phyloP scores from a whole-genome alignment of 2,329 filamentous ascomycete species.

The Lomentospora prolificans region DNA sequence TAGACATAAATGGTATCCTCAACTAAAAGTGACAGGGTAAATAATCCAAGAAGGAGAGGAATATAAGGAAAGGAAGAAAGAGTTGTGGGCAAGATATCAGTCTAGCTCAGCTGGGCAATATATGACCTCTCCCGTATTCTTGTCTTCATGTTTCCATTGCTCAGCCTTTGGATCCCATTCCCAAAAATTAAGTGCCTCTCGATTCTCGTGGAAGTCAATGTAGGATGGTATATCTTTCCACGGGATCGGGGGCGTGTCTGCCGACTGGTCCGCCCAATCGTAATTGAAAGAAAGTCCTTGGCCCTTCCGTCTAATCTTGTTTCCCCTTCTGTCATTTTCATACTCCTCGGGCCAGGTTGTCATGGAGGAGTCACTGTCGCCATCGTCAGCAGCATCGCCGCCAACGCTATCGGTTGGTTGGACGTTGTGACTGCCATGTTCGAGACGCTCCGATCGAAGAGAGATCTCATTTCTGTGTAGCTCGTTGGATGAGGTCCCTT shows the following conservation, averaged over 20 bases:
- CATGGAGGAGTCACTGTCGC: no score
- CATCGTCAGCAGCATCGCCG: no score
- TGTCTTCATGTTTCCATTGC: neutral
- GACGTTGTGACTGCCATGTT: no score
- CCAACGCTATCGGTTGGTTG: no score
- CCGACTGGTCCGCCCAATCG: neutral
- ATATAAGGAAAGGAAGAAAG: neutral
- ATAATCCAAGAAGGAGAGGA: neutral
- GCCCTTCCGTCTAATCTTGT: neutral
- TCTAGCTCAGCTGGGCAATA: conserved; percentile 2
- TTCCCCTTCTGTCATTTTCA: neutral
- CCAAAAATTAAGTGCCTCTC: conserved; percentile 2
- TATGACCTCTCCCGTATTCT: neutral
- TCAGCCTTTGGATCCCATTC: neutral
- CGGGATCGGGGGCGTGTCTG: neutral
- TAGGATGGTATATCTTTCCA: neutral
- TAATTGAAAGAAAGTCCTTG: neutral
- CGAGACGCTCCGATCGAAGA: no score
- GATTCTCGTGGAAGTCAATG: conserved; percentile 1
- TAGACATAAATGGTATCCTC: no score
- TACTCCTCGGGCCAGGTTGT: neutral
- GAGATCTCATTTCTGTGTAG: no score
- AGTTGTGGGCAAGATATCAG: neutral
- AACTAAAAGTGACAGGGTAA: no score
- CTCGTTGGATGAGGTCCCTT: no score